Conservation (phyloP, 345 rosid genomes). For the Boechera stricta region DNA sequence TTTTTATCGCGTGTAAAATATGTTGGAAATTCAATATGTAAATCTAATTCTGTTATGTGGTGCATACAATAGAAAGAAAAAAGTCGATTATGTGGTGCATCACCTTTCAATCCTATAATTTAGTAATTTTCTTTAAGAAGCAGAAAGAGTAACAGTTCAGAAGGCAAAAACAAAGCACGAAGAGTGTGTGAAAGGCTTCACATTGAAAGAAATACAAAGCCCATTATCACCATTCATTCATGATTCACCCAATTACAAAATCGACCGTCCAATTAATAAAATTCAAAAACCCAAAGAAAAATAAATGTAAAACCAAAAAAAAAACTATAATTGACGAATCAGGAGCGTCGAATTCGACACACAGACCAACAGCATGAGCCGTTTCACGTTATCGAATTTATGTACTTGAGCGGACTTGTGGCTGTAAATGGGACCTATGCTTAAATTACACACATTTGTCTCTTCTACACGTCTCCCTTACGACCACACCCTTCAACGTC, state of each 20-base stretch:
- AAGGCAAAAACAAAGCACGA: too few relatives aligned
- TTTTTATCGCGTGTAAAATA: too few relatives aligned
- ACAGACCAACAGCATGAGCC: conserved; percentile 9
- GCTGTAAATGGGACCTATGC: conserved; percentile 29
- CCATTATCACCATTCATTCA: background rate
- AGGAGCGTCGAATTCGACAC: conserved; percentile 8
- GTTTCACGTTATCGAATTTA: conserved; percentile 5
- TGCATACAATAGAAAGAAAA: too few relatives aligned
- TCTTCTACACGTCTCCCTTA: conserved; percentile 23
- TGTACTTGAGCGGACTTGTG: conserved; percentile 6
- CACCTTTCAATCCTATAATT: too few relatives aligned
- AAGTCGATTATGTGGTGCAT: too few relatives aligned
- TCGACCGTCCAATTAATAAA: background rate
- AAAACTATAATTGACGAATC: background rate
- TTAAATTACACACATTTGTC: conserved; percentile 10
- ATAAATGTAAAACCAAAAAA: background rate
- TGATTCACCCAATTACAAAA: background rate
- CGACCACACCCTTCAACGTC: conserved; percentile 26
- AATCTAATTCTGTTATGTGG: too few relatives aligned
- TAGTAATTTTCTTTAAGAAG: too few relatives aligned
- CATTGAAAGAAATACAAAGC: background rate
- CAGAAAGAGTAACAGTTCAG: too few relatives aligned
- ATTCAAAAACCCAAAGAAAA: background rate
- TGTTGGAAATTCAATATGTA: too few relatives aligned
- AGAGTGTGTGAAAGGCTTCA: conserved; percentile 2